Evolutionary conservation across 352 stramenopile genomes (phyloP), one percentile per base, ranked within the genome.

Genomic region (Globisporangium splendens): DNA sequence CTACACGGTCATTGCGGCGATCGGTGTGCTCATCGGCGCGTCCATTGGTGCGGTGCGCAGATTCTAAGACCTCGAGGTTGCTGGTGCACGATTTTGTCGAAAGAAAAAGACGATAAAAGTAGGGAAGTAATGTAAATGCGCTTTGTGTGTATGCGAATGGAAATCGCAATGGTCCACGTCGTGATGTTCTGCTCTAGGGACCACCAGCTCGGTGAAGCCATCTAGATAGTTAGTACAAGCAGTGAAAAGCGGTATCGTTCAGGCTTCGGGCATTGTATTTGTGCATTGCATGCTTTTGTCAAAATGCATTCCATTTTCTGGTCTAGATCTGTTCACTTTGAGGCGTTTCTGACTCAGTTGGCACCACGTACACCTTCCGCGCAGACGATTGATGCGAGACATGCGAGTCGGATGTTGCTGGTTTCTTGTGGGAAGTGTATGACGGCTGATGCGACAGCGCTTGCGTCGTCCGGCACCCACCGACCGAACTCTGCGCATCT

Each of bases 1-100:
- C 24, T 84, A 81, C 68, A 71, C 74, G 33, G 43, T 63, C 18
- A 76, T 81, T 31, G 74, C 67, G 44, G 68, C 74, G 18, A 42
- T 67, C 22, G 70, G 72, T 14, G 61, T 79, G n/a, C 59, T 63
- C 22, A 61, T 58, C n/a, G 74, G 74, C 7, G 61, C 56, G 7
- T 47, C 56, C 14, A 50, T 68, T 31, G 33, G 47, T 17, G 46
- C 51, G 13, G 58, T 46, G 50, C 58, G 58, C 58, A 64, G 58
- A 50, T 64, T 48, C 18, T 64, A 50, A 52, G 21, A 14, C n/a
- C 12, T 35, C 12, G 28, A 20, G 24, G 4, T 54, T 35, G 13
- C 48, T 20, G 48, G 18, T 38, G 20, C 31, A 38, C 12, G 12
- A 14, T 20, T 15, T 14, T 22, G 28, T 11, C 10, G 4, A 21